phyloP scores from a whole-genome alignment of 306 rosid genomes.

The Urtica urens region DNA sequence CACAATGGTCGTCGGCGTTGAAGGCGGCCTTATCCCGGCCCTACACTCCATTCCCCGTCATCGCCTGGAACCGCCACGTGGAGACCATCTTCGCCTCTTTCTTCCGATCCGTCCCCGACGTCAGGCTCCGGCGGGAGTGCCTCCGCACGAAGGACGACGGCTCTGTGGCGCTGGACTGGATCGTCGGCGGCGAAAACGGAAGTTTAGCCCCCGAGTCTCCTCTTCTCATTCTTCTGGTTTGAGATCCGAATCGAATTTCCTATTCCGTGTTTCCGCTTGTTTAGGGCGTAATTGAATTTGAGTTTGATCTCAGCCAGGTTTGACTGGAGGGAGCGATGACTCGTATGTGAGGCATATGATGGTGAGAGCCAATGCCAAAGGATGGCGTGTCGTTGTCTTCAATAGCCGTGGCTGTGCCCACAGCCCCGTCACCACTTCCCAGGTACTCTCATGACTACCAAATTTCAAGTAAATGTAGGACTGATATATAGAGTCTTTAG shows the following conservation, averaged over 20 bases:
- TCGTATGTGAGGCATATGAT: constrained; percentile 79
- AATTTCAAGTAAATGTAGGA: too few species aligned
- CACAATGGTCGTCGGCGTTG: constrained; percentile 28
- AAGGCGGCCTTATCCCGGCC: constrained; percentile 25
- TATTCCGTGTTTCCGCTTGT: background rate
- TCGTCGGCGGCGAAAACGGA: constrained; percentile 47
- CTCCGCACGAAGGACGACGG: constrained; percentile 55
- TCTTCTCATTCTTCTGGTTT: constrained; percentile 67
- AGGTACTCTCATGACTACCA: too few species aligned
- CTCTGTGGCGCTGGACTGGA: constrained; percentile 79
- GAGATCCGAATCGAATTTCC: constrained; percentile 4
- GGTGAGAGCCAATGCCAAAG: constrained; percentile 53
- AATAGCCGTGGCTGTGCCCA: constrained; percentile 84
- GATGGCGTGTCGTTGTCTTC: constrained; percentile 84
- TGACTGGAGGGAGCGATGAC: constrained; percentile 81
- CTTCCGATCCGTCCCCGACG: constrained; percentile 46
- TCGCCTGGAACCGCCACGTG: constrained; percentile 53
- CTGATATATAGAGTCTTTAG: too few species aligned
- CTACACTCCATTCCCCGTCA: constrained; percentile 40
- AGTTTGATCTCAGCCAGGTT: constrained; percentile 62
- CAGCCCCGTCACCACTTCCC: constrained; percentile 88
- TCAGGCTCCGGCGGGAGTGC: constrained; percentile 63
- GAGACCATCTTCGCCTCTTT: constrained; percentile 83
- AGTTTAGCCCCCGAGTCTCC: constrained; percentile 46
- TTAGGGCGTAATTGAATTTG: background rate